These are phyloP conservation scores for Pythium brachiatum DNA, from an alignment of 352 stramenopile genomes.

Conservation along the genomic window DNA sequence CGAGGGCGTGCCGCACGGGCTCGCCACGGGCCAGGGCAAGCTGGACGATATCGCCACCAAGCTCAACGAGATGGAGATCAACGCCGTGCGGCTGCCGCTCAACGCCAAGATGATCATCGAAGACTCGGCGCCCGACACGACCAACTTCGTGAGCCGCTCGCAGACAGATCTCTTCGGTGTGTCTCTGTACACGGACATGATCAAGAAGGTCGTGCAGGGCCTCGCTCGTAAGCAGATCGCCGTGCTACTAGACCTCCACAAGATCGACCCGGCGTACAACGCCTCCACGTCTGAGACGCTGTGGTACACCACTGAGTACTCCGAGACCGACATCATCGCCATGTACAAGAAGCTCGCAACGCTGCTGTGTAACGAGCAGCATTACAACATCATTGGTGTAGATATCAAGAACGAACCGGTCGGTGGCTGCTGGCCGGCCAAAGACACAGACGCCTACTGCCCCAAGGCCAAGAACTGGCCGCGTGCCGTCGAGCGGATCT, in stretches of 20 bases:
- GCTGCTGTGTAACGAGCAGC: conserved; percentile 63
- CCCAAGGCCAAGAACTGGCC: conserved; percentile 64
- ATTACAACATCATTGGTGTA: conserved; percentile 86
- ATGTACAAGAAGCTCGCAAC: conserved; percentile 72
- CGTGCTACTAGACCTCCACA: conserved; percentile 82
- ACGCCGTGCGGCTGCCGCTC: conserved; percentile 71
- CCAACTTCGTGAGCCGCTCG: conserved; percentile 58
- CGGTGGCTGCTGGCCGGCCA: conserved; percentile 62
- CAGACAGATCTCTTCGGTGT: conserved; percentile 64
- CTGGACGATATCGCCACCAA: conserved; percentile 61
- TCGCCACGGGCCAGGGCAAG: conserved; percentile 63
- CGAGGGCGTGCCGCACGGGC: conserved; percentile 71
- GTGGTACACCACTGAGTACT: conserved; percentile 67
- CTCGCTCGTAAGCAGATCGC: conserved; percentile 79
- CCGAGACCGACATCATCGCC: conserved; percentile 50
- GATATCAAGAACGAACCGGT: conserved; percentile 85
- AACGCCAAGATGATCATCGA: conserved; percentile 84
- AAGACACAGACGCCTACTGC: conserved; percentile 57
- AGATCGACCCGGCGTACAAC: conserved; percentile 75
- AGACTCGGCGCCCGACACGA: conserved; percentile 59
- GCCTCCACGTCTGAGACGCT: conserved; percentile 68
- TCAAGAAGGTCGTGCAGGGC: conserved; percentile 79
- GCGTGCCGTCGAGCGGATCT: conserved; percentile 62
- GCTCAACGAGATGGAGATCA: conserved; percentile 66
- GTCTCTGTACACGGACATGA: conserved; percentile 78